A percentile compares a stretch with the other conserved stretches of the same genome.
These are phyloP conservation scores for Dalbergia cochinchinensis DNA, from an alignment of 306 rosid species.

Conservation along the genomic window DNA sequence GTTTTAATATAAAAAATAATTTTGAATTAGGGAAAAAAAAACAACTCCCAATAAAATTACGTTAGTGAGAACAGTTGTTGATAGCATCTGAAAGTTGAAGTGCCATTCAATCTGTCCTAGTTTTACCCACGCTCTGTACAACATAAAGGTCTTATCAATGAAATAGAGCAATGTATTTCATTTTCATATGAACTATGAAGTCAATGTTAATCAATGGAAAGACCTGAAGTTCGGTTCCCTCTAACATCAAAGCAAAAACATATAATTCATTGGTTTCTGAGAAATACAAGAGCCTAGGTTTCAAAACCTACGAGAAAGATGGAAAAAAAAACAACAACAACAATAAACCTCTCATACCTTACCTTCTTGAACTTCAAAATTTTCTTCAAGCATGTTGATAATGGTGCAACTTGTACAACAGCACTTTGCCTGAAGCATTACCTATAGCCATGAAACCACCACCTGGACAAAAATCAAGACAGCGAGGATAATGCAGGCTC, in stretches of 20 bases:
- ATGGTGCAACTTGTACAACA: slow-evolving; percentile 64
- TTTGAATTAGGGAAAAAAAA: too few relatives aligned
- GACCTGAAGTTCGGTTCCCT: not conserved
- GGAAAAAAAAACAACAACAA: not conserved
- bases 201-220: not conserved
- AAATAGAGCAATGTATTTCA: too few relatives aligned
- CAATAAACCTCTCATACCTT: not conserved
- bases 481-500: slow-evolving; percentile 67
- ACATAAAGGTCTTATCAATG: too few relatives aligned
- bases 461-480: slow-evolving; percentile 81
- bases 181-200: not conserved
- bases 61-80: too few relatives aligned
- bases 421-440: slow-evolving; percentile 76
- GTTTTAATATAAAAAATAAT: too few relatives aligned
- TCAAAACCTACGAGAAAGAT: slow-evolving; percentile 11
- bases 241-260: not conserved
- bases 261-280: not conserved
- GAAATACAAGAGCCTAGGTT: slow-evolving; percentile 27
- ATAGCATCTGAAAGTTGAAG: too few relatives aligned
- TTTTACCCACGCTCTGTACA: too few relatives aligned
- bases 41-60: too few relatives aligned
- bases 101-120: too few relatives aligned
- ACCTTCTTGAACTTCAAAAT: not conserved
- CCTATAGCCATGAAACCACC: slow-evolving; percentile 94
- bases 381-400: slow-evolving; percentile 51